Base-by-base conservation (phyloP, 345 rosid genomes). In the Microcos paniculata region DNA sequence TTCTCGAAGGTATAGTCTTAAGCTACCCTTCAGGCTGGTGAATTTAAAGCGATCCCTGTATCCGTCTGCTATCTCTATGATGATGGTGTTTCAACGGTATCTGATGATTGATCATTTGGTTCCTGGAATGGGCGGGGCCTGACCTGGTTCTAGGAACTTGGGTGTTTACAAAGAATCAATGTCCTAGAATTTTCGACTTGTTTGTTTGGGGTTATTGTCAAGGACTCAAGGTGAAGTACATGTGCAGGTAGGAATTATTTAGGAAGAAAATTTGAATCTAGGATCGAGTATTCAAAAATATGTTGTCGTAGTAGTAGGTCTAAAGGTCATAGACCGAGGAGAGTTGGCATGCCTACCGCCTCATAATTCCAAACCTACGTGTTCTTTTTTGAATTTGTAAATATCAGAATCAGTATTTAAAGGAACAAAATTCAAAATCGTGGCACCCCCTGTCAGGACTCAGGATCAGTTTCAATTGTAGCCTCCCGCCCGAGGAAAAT, bases 91-190 rank as follows among this genome's bases (percentile, higher is more conserved):
- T 4, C 1, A 23, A 58, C 9, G 13, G n/a, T 58, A 13, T 13
- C 18, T 26, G 19, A 28, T 28, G 13, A 28, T 13, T 14, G 38
- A 14, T 13, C 33, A 13, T 58, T 58, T 4, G 63, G 38, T 58
- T 57, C 33, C 14, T 2, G 59, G 30, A 12, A 45, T 6, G 21
- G 19, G 18, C 35, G 45, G n/a, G 40, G 87, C 94, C 97, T 92
- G 97, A 55, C 38, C 38, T 35, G 21, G 6, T 51, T 51, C 21
- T 51, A 19, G 55, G 2, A 51, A 6, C 21, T 51, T 51, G 15
- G 23, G 55, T 51, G 55, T 51, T 51, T 6, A 51, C 16, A 19
- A 51, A 19, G 21, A 16, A 18, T 4, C 23, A 18, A 8, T 51
- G 55, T 6, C 9, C 8, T 2, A 19, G 9, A 51, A 19, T 8